Base-by-base conservation (phyloP, 768 basidiomycete species). In the Kwoniella dejecticola region DNA sequence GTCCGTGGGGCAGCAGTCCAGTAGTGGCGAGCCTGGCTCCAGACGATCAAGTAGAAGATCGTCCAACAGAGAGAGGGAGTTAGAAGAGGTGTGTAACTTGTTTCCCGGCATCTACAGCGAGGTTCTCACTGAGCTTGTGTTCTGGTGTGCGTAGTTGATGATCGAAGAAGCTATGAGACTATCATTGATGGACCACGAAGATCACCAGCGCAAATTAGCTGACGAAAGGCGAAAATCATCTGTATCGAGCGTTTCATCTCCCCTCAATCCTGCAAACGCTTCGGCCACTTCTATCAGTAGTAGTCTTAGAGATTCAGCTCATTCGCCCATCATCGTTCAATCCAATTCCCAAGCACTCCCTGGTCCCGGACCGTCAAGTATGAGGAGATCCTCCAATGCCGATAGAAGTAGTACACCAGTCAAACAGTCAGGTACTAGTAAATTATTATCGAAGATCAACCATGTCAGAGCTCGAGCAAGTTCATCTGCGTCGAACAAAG, bases 131-230 rank as follows among this genome's bases (percentile, higher is more conserved):
- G n/a, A n/a, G n/a, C n/a, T n/a, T n/a, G 44, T 17, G 23, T 56
- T 6, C 27, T n/a, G 21, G 29, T 59, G 24, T 31, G 5, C 36
- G n/a, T 65, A 99, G 91, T 81, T 99, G 44, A 97, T 98, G 95
- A 82, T 99, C 56, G 94, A 94, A 90, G 96, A 98, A 80, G 96
- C 96, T 4, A 98, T 99, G 93, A 86, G 95, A 56, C 81, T 96
- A 59, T 96, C 92, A 26, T 82, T 97, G 67, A 77, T 96, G 48
- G 95, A 98, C 60, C 93, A 98, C 72, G 94, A 97, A 79, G 92
- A 92, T 71, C 89, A 92, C 57, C 91, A 92, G 75, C 84, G 86
- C 70, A 79, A 80, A 54, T 58, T 71, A 17, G 79, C 80, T 60
- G 81, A 78, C 56, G 77, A 78, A 36, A 38, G 61, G 33, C 44